phyloP scores from a whole-genome alignment of 1,284 basidiomycete species.

The Ceratobasidium sp. region DNA sequence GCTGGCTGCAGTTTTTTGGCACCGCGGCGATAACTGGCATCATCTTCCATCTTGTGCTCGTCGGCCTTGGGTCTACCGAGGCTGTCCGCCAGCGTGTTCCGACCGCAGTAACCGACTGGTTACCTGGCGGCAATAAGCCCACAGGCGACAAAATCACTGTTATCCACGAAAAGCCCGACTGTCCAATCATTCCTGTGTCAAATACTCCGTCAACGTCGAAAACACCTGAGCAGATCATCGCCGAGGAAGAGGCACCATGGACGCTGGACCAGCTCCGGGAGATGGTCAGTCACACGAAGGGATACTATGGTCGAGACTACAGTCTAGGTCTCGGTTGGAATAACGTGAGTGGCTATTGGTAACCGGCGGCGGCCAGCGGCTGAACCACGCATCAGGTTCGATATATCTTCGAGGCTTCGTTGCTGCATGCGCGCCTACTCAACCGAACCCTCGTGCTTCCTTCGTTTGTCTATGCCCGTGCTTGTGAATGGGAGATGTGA shows the following conservation, averaged over 20 bases:
- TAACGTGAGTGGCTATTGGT: constrained; percentile 41
- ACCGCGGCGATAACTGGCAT: constrained; percentile 40
- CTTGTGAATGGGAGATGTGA: constrained; percentile 45
- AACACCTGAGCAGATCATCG: constrained; percentile 24
- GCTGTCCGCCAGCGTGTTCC: constrained; percentile 32
- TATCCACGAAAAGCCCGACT: constrained; percentile 28
- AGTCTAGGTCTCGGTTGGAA: constrained; percentile 45
- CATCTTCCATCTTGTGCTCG: constrained; percentile 41
- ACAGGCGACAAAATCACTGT: constrained; percentile 25
- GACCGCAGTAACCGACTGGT: constrained; percentile 39
- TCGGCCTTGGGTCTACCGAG: constrained; percentile 40
- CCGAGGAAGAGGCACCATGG: constrained; percentile 38
- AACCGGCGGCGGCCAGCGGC: neutral
- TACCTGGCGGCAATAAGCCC: constrained; percentile 27
- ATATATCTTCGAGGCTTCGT: constrained; percentile 45
- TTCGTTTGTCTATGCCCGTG: constrained; percentile 45
- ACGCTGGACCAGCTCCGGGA: constrained; percentile 42
- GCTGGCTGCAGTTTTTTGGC: constrained; percentile 40
- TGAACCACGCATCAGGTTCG: constrained; percentile 39
- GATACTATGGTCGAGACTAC: constrained; percentile 45
- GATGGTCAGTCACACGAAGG: constrained; percentile 45
- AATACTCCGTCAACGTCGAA: neutral
- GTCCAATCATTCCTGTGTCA: neutral
- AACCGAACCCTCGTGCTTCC: constrained; percentile 46
- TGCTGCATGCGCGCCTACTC: constrained; percentile 44